Evolutionary conservation across 768 basidiomycete species (phyloP).

Genomic region (Trametopsis cervina): DNA sequence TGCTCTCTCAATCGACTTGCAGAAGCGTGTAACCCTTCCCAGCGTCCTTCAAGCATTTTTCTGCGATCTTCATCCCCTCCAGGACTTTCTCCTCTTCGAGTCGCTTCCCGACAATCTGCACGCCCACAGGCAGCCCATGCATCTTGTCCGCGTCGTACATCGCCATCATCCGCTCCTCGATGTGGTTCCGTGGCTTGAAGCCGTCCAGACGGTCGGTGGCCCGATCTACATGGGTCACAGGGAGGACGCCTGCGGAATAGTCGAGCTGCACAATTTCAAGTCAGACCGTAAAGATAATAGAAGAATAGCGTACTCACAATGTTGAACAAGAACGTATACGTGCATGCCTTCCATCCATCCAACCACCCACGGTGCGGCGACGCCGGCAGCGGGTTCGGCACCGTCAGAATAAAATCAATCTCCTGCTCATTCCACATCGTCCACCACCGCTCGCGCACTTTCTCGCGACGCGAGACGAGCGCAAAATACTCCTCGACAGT

Average conservation of each 20-base stretch:
- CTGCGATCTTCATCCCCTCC: conserved; percentile 38
- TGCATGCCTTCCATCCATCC: conserved; percentile 26
- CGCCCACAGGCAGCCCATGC: conserved; percentile 39
- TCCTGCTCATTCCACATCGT: conserved; percentile 18
- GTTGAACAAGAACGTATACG: conserved; percentile 36
- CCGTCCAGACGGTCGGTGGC: conserved; percentile 25
- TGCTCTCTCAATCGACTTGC: conserved; percentile 10
- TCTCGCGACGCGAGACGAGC: conserved; percentile 25
- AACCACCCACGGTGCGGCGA: conserved; percentile 30
- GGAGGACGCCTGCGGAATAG: conserved; percentile 39
- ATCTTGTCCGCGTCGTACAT: conserved; percentile 36
- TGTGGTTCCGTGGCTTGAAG: conserved; percentile 27
- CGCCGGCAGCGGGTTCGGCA: conserved; percentile 33
- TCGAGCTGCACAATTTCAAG: conserved; percentile 33
- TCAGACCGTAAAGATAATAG: neutral
- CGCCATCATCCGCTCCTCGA: conserved; percentile 33
- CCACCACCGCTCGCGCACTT: conserved; percentile 22
- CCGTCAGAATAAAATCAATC: conserved; percentile 34
- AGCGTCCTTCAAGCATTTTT: conserved; percentile 15
- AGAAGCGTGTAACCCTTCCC: conserved; percentile 18
- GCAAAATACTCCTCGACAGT: conserved; percentile 20
- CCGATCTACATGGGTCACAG: conserved; percentile 35
- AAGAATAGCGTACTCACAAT: conserved; percentile 26
- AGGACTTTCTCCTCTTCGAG: conserved; percentile 44
- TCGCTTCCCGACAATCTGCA: conserved; percentile 38